A percentile compares a stretch with the other conserved stretches of the same genome.
Conservation (phyloP, 2,329 filamentous ascomycete genomes). For the Aspergillus vadensis region DNA sequence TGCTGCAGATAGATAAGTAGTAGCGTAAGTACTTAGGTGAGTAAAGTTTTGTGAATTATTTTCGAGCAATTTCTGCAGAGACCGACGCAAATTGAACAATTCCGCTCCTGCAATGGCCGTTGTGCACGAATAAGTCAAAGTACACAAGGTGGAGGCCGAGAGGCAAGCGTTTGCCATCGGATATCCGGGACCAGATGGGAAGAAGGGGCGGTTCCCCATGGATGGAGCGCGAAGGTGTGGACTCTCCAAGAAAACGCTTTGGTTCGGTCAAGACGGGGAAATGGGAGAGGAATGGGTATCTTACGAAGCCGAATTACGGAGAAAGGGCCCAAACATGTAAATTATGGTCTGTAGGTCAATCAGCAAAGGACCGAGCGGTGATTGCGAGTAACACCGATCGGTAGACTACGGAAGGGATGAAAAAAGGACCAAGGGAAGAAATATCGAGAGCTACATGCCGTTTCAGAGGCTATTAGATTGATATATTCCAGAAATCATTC, state of each 20-base stretch:
- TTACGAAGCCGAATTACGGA: conserved; percentile 7
- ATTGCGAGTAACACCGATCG: neutral
- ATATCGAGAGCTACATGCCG: neutral
- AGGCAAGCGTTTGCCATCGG: conserved; percentile 26
- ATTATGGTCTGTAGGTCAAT: neutral
- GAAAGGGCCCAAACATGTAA: neutral
- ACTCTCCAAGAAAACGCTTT: conserved; percentile 17
- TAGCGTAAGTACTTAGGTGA: neutral
- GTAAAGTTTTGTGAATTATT: neutral
- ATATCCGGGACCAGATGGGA: conserved; percentile 30
- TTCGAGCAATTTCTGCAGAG: neutral
- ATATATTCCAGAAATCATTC: too few relatives aligned
- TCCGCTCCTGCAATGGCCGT: neutral
- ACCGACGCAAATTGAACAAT: neutral
- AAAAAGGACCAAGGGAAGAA: neutral
- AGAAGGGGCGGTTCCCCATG: conserved; percentile 32
- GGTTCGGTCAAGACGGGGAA: conserved; percentile 19
- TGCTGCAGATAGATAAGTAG: neutral
- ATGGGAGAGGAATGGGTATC: conserved; percentile 5
- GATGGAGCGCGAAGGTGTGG: conserved; percentile 22
- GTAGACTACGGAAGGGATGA: neutral
- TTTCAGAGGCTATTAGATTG: too few relatives aligned
- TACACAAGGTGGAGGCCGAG: neutral
- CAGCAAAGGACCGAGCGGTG: conserved; percentile 5
- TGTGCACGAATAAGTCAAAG: neutral